phyloP scores from a whole-genome alignment of 2,329 filamentous ascomycete species.

The Fonsecaea erecta region DNA sequence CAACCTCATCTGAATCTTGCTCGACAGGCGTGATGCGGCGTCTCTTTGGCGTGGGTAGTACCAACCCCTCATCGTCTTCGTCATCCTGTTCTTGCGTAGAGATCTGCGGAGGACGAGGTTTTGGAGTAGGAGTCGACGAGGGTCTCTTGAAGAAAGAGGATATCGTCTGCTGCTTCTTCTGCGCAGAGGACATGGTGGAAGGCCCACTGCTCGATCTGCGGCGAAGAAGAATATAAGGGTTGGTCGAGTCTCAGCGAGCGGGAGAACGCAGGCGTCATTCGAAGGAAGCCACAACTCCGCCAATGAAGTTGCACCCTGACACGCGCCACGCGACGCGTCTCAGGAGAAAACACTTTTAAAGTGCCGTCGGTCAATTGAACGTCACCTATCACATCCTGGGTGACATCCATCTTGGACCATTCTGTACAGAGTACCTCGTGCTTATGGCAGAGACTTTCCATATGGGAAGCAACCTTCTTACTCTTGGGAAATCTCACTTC shows the following conservation, averaged over 20 bases:
- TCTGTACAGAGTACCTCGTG: too few species aligned
- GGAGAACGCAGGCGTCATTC: neutral
- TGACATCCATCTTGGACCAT: too few species aligned
- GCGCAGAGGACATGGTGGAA: conserved; percentile 30
- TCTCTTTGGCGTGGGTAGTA: conserved; percentile 49
- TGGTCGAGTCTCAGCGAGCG: neutral
- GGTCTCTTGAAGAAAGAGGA: conserved; percentile 38
- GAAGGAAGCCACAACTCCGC: neutral
- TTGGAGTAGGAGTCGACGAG: neutral
- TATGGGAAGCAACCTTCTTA: neutral
- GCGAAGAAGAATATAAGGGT: neutral
- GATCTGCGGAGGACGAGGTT: neutral
- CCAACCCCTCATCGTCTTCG: conserved; percentile 47
- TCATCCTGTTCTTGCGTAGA: conserved; percentile 42
- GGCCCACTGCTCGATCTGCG: neutral
- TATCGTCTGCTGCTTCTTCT: conserved; percentile 55
- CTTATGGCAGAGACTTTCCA: neutral
- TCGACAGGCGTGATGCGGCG: conserved; percentile 41
- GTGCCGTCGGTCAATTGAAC: neutral
- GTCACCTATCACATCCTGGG: too few species aligned
- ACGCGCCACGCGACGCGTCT: conserved; percentile 2
- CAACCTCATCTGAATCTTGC: conserved; percentile 35
- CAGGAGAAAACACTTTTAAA: neutral
- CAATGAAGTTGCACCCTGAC: neutral
- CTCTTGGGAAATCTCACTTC: neutral